Base-by-base conservation (phyloP, 441 rosid genomes). In the Pelargonium cotyledonis region DNA sequence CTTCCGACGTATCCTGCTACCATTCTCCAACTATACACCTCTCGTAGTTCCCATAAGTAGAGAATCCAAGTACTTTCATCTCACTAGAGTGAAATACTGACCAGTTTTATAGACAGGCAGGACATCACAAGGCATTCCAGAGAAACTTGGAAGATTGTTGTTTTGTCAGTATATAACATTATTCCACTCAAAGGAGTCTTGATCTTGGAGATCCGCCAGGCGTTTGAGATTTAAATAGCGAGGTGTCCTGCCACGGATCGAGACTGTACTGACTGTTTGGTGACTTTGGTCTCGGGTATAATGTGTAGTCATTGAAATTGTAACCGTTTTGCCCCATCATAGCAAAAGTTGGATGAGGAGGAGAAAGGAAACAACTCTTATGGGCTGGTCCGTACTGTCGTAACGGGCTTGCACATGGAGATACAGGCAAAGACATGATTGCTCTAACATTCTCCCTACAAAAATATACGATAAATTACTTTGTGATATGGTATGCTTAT, bases 331-430 rank as follows among this genome's bases (percentile, higher is more conserved):
- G 99, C 68, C 85, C 89, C 0, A 75, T 75, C 67, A 78, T 58
- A 4, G 85, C 70, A 60, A 63, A 90, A 18, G 85, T 6, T 0
- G 90, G 91, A 72, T 86, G 97, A 66, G 91, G 88, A 70, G 99
- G 97, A 14, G 97, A 91, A 65, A 85, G 84, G 69, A 74, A 83
- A 81, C 92, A 83, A 65, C 91, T 91, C 79, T 74, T 85, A 65
- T 84, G 80, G 29, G 92, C 84, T 0, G 88, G 81, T 62, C 88
- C 92, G 16, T 73, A 62, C 63, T 87, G 84, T 51, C 97, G 80
- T 72, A 89, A 77, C 0, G 99, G 99, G 76, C 99, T 95, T 69
- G 97, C 84, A 78, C 82, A 83, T 29, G 96, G 99, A 70, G 99
- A 95, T 51, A 87, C 97, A 0, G 97, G 99, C 76, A 88, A 79